A percentile compares a stretch with the other conserved stretches of the same genome.
phyloP scores from a whole-genome alignment of 2,329 filamentous ascomycete species.

The Gnomoniopsis sp. region DNA sequence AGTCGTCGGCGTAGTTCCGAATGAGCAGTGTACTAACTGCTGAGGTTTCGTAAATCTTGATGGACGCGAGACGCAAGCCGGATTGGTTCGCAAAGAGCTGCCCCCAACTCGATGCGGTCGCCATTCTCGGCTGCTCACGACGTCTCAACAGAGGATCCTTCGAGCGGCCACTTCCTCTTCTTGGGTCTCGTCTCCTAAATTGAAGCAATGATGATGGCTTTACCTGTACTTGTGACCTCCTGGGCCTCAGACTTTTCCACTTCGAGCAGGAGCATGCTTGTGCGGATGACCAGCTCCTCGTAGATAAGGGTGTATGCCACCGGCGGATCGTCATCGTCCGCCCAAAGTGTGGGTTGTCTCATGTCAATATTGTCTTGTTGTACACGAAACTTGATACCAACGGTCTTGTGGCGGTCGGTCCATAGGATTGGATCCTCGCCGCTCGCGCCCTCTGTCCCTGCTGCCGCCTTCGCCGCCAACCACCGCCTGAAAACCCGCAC shows the following conservation, averaged over 20 bases:
- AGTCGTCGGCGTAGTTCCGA: conserved; percentile 14
- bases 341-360: conserved; percentile 23
- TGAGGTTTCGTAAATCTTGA: background rate
- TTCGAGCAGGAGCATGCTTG: conserved; percentile 59
- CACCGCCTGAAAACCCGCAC: conserved; percentile 71
- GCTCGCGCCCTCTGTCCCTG: conserved; percentile 12
- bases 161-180: background rate
- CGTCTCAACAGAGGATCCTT: background rate
- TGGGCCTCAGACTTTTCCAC: conserved; percentile 63
- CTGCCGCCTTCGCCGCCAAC: conserved; percentile 56
- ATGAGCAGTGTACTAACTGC: conserved; percentile 12
- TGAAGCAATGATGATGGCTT: conserved; percentile 63
- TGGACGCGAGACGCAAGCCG: background rate
- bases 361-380: conserved; percentile 51
- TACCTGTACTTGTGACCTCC: conserved; percentile 57
- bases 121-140: background rate
- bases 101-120: conserved; percentile 15
- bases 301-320: conserved; percentile 70
- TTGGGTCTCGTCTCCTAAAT: conserved; percentile 23
- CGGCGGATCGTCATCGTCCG: conserved; percentile 57
- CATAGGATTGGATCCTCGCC: conserved; percentile 54
- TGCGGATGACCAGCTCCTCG: conserved; percentile 66
- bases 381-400: conserved; percentile 68
- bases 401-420: conserved; percentile 59
- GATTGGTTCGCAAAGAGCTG: conserved; percentile 10